Evolutionary conservation across 208 protist genomes (phyloP), one percentile per base, ranked within the genome.

Genomic region (Leishmania arabica): DNA sequence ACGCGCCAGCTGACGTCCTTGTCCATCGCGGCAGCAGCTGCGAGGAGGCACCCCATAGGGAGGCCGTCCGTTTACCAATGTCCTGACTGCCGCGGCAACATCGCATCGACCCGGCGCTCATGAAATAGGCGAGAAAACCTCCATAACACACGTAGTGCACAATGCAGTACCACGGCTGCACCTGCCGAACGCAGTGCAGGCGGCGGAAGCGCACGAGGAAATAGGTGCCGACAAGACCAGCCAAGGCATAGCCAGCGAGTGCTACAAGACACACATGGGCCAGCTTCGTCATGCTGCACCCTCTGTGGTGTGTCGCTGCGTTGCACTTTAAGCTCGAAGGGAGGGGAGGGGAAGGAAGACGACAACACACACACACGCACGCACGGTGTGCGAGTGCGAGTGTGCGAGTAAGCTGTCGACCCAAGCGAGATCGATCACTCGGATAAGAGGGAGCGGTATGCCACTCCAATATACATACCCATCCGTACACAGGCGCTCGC

Each of bases 91-190:
- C 19, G 72, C 72, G 6, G 66, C 42, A 51, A 73, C 58, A 0
- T 65, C 9, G 21, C 34, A 71, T 15, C 42, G 37, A 60, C 74
- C 45, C 8, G 69, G 58, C 37, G 15, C 21, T 47, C 37, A 47
- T 31, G 65, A 87, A 64, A 54, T 88, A 86, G 24, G 21, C 53
- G 11, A 83, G 40, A 53, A 83, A 68, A 9, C 85, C 40, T 9
- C 85, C 82, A 73, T 85, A 86, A 1, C 60, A 70, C 64, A 70
- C 27, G 9, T 87, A 75, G 60, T 79, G 65, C 54, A 66, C 37
- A 19, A 78, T 15, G 13, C n/a, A 62, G 76, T 83, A 80, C 53
- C 83, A 79, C 47, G 84, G 85, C 51, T 76, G 77, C 51, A 85
- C 72, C 42, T 66, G 40, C 9, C 82, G 81, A 24, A 91, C 74